phyloP scores from a whole-genome alignment of 768 basidiomycete genomes.

The Tylopilus vinaceipallidus region DNA sequence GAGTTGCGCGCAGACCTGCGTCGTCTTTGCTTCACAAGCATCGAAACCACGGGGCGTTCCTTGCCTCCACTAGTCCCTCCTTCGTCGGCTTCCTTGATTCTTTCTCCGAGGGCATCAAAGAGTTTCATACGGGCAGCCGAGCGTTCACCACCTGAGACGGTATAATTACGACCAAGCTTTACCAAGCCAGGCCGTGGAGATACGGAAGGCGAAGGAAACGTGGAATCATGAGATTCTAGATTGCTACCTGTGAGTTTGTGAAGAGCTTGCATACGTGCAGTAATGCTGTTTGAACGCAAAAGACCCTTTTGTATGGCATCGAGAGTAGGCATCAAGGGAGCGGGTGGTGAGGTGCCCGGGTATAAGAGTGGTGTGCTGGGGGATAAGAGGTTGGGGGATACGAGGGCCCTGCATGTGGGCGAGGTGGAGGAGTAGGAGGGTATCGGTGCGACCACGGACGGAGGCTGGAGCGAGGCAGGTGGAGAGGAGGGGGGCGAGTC shows the following conservation, averaged over 20 bases:
- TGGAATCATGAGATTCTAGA: slow-evolving; percentile 54
- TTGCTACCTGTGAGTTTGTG: slow-evolving; percentile 77
- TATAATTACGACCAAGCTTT: slow-evolving; percentile 66
- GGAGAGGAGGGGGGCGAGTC: slow-evolving; percentile 38
- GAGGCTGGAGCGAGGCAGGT: slow-evolving; percentile 17
- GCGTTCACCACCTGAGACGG: slow-evolving; percentile 79
- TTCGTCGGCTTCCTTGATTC: slow-evolving; percentile 58
- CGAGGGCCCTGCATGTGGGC: slow-evolving; percentile 38
- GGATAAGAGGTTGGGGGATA: slow-evolving; percentile 48
- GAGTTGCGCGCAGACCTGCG: slow-evolving; percentile 49
- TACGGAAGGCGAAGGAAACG: slow-evolving; percentile 46
- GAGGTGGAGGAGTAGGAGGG: slow-evolving; percentile 53
- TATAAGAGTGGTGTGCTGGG: slow-evolving; percentile 58
- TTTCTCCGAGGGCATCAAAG: slow-evolving; percentile 59
- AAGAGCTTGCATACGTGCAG: slow-evolving; percentile 81
- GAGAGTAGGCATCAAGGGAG: slow-evolving; percentile 67
- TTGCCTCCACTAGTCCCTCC: slow-evolving; percentile 61
- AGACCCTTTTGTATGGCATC: slow-evolving; percentile 78
- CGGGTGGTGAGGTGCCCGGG: slow-evolving; percentile 62
- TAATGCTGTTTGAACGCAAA: slow-evolving; percentile 85
- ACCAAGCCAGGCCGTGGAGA: slow-evolving; percentile 56
- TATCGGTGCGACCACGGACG: slow-evolving; percentile 47
- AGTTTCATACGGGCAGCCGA: slow-evolving; percentile 68
- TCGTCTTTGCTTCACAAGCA: slow-evolving; percentile 53
- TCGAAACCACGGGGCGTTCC: slow-evolving; percentile 41